These are phyloP conservation scores for Pouteria campechiana DNA, from an alignment of 179 eudicot genomes.

Conservation along the genomic window DNA sequence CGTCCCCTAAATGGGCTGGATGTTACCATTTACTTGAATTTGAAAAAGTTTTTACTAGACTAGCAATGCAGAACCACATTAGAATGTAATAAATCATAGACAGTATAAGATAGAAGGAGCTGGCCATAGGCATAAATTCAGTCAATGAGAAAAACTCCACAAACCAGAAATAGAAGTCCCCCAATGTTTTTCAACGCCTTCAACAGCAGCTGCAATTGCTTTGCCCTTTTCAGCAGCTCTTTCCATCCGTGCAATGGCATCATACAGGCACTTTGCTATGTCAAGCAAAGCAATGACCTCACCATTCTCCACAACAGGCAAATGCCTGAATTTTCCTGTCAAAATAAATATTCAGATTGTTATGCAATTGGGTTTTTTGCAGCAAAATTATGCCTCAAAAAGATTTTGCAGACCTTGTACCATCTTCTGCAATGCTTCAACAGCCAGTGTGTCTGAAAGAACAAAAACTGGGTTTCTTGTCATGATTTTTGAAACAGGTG, in stretches of 20 bases:
- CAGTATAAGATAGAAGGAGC: too few species aligned
- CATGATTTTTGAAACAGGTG: slow-evolving; percentile 95
- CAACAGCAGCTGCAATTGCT: slow-evolving; percentile 94
- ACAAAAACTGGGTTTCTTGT: slow-evolving; percentile 90
- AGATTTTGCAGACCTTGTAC: slow-evolving; percentile 71
- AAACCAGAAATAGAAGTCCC: slow-evolving; percentile 71
- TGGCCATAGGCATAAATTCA: too few species aligned
- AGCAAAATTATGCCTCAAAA: too few species aligned
- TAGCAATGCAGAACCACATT: too few species aligned
- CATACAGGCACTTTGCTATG: slow-evolving; percentile 93
- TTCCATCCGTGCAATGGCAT: slow-evolving; percentile 97
- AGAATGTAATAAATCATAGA: too few species aligned
- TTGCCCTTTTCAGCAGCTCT: slow-evolving; percentile 97
- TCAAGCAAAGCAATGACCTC: slow-evolving; percentile 93
- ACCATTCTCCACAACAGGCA: slow-evolving; percentile 91
- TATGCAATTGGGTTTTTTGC: too few species aligned
- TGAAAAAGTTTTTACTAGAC: too few species aligned
- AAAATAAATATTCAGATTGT: too few species aligned
- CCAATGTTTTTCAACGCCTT: slow-evolving; percentile 98
- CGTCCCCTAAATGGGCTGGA: too few species aligned
- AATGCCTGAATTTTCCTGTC: slow-evolving; percentile 91
- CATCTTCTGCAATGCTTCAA: slow-evolving; percentile 98
- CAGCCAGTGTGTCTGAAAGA: slow-evolving; percentile 87
- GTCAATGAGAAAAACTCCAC: slow-evolving; percentile 11
- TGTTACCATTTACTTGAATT: too few species aligned